Conservation (phyloP, 2,329 filamentous ascomycete genomes). For the Sporothrix luriei region DNA sequence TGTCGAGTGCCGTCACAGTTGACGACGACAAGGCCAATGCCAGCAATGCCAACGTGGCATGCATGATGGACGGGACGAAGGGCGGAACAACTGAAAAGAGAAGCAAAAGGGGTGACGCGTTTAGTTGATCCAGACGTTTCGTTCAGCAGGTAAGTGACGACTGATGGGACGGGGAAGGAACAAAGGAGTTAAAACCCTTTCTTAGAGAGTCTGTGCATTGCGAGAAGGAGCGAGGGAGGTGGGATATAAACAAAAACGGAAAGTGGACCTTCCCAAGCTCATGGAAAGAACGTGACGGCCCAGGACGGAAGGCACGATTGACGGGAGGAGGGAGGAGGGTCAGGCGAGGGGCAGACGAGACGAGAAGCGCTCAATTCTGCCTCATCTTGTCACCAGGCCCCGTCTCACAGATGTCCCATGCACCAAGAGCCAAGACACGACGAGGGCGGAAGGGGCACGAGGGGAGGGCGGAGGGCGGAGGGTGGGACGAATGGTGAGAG, state of each 20-base stretch:
- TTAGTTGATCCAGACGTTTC: not conserved
- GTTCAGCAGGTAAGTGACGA: not conserved
- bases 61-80: not conserved
- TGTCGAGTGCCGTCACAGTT: not conserved
- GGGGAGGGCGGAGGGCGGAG: not conserved
- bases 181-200: too few relatives aligned
- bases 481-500: not conserved
- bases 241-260: conserved; percentile 16
- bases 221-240: conserved; percentile 10
- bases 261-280: not conserved
- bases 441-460: not conserved
- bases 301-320: conserved; percentile 9
- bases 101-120: not conserved
- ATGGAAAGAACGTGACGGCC: not conserved
- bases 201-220: conserved; percentile 14
- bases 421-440: not conserved
- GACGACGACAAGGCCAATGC: conserved; percentile 12
- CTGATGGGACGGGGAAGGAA: not conserved
- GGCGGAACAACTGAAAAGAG: not conserved
- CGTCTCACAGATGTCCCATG: conserved; percentile 17
- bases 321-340: not conserved
- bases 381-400: conserved; percentile 14
- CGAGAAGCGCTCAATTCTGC: not conserved
- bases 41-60: conserved; percentile 23
- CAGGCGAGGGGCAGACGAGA: not conserved